Base-by-base conservation (phyloP, 768 basidiomycete species). In the Rhizopogon rudus region DNA sequence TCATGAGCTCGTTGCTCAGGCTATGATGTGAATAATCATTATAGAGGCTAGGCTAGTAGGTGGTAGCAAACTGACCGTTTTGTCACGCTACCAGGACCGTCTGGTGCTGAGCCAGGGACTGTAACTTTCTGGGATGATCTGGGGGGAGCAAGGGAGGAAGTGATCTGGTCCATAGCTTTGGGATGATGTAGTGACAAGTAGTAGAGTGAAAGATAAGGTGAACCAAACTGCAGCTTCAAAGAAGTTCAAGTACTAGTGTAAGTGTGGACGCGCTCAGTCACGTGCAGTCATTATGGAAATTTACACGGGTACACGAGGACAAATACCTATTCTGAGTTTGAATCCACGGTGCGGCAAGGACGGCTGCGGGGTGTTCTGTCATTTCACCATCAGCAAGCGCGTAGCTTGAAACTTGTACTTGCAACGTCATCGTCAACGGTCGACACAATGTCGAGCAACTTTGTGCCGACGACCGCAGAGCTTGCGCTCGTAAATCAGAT, bases 1-100 rank as follows among this genome's bases (percentile, higher is more conserved):
- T 84, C 91, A 93, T 93, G 25, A 93, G 80, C 73, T 93, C 91
- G 63, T 79, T 92, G 61, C 83, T 82, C 58, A 93, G 78, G 50
- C 91, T 88, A 54, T 10, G 45, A 20, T n/a, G 29, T 44, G 45
- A 13, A 49, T 45, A 43, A 40, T 33, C 13, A 44, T 42, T 60
- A 45, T 49, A 49, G 52, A 45, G n/a, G 33, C 46, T 41, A 54
- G 10, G 41, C n/a, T 37, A 53, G 33, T 4, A n/a, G 28, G 35
- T 17, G 50, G 14, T 41, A n/a, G 22, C 31, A 16, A 12, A 37
- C 58, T 50, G 17, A 89, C 91, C 91, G 83, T 80, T 93, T 93
- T 33, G 89, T 87, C 46, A 92, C 91, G 62, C 88, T 91, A 43
- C 89, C 88, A 9, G 82, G 81, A 31, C 75, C 77, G 61, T 85